Conservation (phyloP, 495 filamentous ascomycete genomes). For the Acidomyces sp. region DNA sequence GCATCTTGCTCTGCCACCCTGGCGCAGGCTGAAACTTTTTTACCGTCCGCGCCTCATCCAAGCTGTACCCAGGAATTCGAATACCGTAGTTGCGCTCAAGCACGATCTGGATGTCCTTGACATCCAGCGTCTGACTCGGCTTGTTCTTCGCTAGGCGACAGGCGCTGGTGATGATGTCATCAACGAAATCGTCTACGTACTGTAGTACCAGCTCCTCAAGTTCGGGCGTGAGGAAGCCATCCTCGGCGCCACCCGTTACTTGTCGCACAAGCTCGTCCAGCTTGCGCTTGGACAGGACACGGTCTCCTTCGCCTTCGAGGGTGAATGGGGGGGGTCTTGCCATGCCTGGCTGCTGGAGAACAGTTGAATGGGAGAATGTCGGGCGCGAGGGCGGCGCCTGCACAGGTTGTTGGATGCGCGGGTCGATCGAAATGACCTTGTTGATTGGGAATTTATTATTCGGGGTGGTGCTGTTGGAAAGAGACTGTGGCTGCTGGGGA, state of each 20-base stretch:
- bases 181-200: slow-evolving; percentile 89
- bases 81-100: slow-evolving; percentile 98
- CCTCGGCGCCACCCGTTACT: slow-evolving; percentile 66
- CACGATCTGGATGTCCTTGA: slow-evolving; percentile 86
- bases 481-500: slow-evolving; percentile 5
- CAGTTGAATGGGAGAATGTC: slow-evolving; percentile 59
- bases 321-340: slow-evolving; percentile 66
- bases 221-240: slow-evolving; percentile 64
- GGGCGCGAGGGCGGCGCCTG: slow-evolving; percentile 58
- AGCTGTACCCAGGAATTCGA: slow-evolving; percentile 84
- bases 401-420: slow-evolving; percentile 50
- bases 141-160: slow-evolving; percentile 89
- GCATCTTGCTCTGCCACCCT: slow-evolving; percentile 90
- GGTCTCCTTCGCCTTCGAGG: slow-evolving; percentile 78
- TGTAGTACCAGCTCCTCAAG: slow-evolving; percentile 84
- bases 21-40: slow-evolving; percentile 77
- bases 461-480: slow-evolving; percentile 28
- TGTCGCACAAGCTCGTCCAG: slow-evolving; percentile 89
- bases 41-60: slow-evolving; percentile 86
- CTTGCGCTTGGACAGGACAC: slow-evolving; percentile 88
- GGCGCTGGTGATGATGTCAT: slow-evolving; percentile 70
- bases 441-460: slow-evolving; percentile 45
- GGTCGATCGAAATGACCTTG: slow-evolving; percentile 56
- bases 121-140: slow-evolving; percentile 73
- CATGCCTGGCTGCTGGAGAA: slow-evolving; percentile 77